phyloP scores from a whole-genome alignment of 78 protist genomes.

The Dictyostelium intermedium region DNA sequence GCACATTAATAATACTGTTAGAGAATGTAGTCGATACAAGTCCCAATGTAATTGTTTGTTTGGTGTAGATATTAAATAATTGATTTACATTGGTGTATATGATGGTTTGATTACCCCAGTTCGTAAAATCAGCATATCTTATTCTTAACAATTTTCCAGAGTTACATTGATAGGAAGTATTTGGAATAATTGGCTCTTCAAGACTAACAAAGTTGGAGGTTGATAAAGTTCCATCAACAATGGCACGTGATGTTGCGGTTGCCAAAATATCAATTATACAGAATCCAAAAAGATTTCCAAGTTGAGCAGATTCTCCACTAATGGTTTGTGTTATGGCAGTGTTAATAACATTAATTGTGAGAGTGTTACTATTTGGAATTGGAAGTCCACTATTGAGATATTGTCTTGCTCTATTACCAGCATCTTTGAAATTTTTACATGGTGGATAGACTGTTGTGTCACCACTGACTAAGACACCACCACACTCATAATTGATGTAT shows the following conservation, averaged over 20 bases:
- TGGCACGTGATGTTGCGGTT: neutral
- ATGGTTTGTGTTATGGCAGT: neutral
- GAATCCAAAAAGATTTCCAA: neutral
- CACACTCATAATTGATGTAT: neutral
- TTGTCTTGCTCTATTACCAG: slow-evolving; percentile 1
- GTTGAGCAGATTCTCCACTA: neutral
- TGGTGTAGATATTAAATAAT: neutral
- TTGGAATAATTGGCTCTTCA: neutral
- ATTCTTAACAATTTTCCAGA: neutral
- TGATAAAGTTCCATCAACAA: neutral
- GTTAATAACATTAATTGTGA: neutral
- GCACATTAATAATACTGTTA: neutral
- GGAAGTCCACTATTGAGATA: neutral
- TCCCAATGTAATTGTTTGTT: neutral
- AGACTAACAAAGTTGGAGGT: neutral
- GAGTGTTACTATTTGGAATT: neutral
- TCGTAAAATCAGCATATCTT: neutral
- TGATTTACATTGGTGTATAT: neutral
- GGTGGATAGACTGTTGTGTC: neutral
- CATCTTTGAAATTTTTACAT: neutral
- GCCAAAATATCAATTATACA: neutral
- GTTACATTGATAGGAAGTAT: neutral
- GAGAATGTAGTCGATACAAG: too few relatives aligned
- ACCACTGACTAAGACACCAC: neutral
- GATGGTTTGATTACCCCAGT: neutral